Conservation (phyloP, 441 rosid species). For the Daphne laureola region DNA sequence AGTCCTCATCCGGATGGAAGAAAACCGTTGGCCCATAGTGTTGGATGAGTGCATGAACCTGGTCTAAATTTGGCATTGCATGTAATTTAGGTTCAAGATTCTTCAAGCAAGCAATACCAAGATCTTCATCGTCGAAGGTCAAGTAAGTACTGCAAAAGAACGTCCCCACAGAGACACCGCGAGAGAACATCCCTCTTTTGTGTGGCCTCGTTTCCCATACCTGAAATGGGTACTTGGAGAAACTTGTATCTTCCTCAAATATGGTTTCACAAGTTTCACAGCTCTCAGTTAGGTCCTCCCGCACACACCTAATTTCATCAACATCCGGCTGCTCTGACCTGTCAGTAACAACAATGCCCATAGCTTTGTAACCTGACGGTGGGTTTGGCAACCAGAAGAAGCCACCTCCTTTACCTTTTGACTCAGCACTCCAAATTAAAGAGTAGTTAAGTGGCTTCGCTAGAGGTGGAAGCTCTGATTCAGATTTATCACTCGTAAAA, state of each 20-base stretch:
- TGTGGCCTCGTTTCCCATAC: conserved; percentile 50
- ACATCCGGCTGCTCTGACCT: conserved; percentile 32
- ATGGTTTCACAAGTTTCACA: conserved; percentile 47
- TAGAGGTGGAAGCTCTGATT: conserved; percentile 30
- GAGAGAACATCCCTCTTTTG: conserved; percentile 42
- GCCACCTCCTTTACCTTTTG: conserved; percentile 26
- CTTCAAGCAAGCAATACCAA: conserved; percentile 51
- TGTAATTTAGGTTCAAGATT: conserved; percentile 37
- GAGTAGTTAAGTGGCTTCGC: conserved; percentile 42
- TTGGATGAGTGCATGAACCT: conserved; percentile 38
- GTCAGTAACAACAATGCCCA: conserved; percentile 52
- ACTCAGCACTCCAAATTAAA: conserved; percentile 35
- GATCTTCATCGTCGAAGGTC: conserved; percentile 17
- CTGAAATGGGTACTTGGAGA: conserved; percentile 24
- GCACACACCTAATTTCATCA: conserved; percentile 45
- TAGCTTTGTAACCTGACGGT: conserved; percentile 47
- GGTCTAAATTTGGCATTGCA: conserved; percentile 58
- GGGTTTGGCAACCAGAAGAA: conserved; percentile 67
- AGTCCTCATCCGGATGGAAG: conserved; percentile 63
- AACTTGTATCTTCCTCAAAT: conserved; percentile 24
- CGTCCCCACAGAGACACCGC: conserved; percentile 55
- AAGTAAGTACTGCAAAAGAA: conserved; percentile 44
- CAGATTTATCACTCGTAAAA: conserved; percentile 12
- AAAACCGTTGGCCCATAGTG: conserved; percentile 59
- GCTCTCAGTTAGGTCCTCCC: conserved; percentile 55